A percentile compares a stretch with the other conserved stretches of the same genome.
Evolutionary conservation across 2,329 filamentous ascomycete genomes (phyloP).

Genomic region (Aurifilum marmelostoma): DNA sequence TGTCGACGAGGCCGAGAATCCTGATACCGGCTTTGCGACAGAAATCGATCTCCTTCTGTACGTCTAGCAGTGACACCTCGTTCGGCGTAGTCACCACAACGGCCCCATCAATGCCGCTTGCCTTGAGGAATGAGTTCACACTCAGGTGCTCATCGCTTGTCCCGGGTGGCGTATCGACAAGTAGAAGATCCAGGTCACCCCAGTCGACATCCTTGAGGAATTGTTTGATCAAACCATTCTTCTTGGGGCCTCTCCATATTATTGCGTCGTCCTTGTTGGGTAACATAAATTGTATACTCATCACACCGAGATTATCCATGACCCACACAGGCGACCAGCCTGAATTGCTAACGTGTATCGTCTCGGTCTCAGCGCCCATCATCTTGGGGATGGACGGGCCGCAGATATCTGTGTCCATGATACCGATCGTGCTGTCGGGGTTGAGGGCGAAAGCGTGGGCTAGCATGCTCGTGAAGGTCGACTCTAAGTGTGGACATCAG

Average conservation of each 20-base stretch:
- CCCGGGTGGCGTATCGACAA: slow-evolving; percentile 94
- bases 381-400: slow-evolving; percentile 97
- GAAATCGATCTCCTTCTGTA: slow-evolving; percentile 97
- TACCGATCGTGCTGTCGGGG: slow-evolving; percentile 76
- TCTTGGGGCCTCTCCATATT: slow-evolving; percentile 97
- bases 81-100: slow-evolving; percentile 94
- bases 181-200: slow-evolving; percentile 90
- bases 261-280: slow-evolving; percentile 92
- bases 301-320: slow-evolving; percentile 88
- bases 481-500: slow-evolving; percentile 51
- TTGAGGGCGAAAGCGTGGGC: slow-evolving; percentile 88
- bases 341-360: slow-evolving; percentile 83
- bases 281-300: slow-evolving; percentile 98
- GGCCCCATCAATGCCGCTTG: slow-evolving; percentile 90
- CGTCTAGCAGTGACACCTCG: slow-evolving; percentile 88
- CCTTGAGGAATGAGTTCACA: slow-evolving; percentile 88
- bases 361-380: slow-evolving; percentile 95
- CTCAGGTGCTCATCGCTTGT: slow-evolving; percentile 95
- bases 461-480: slow-evolving; percentile 86
- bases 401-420: slow-evolving; percentile 99
- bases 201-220: slow-evolving; percentile 98
- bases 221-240: slow-evolving; percentile 97
- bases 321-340: slow-evolving; percentile 98
- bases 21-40: slow-evolving; percentile 91
- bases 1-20: slow-evolving; percentile 90